Conservation (phyloP, 73 alveolate species). For the Paramecium sexaurelia region DNA sequence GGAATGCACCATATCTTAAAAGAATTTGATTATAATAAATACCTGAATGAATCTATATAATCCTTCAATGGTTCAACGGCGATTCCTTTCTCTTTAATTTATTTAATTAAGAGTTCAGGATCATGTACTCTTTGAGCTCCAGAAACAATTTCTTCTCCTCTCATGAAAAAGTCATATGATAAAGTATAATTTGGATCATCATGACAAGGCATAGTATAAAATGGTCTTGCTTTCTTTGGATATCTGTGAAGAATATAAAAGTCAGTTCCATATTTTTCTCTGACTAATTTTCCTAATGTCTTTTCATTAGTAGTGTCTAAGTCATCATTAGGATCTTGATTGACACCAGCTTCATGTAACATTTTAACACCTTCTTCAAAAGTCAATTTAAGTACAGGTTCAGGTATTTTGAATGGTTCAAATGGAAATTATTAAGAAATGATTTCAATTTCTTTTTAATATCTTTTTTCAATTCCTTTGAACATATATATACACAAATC, state of each 20-base stretch:
- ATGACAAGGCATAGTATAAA: constrained; percentile 99
- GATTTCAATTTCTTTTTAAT: constrained; percentile 83
- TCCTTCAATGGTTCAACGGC: constrained; percentile 57
- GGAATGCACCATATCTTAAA: constrained; percentile 98
- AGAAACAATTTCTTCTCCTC: constrained; percentile 99
- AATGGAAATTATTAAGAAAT: constrained; percentile 91
- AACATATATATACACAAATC: constrained; percentile 89
- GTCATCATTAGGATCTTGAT: constrained; percentile 87
- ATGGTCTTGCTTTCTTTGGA: constrained; percentile 99
- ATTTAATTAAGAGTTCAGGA: constrained; percentile 36
- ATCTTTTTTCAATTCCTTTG: constrained; percentile 88
- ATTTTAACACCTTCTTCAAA: constrained; percentile 92
- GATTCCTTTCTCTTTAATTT: constrained; percentile 58
- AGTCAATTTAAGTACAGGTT: constrained; percentile 86
- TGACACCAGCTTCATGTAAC: constrained; percentile 88
- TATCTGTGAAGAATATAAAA: constrained; percentile 96
- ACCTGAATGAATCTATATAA: constrained; percentile 57
- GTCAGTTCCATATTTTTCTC: constrained; percentile 96
- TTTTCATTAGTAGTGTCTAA: constrained; percentile 93
- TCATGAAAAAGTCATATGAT: constrained; percentile 98
- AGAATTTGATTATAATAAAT: background rate
- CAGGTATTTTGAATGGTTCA: constrained; percentile 90
- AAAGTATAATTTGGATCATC: constrained; percentile 94
- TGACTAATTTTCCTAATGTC: constrained; percentile 93
- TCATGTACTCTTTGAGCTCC: constrained; percentile 99